Evolutionary conservation across 208 protist genomes (phyloP), one percentile per base, ranked within the genome.

Genomic region (Strigomonas galati): DNA sequence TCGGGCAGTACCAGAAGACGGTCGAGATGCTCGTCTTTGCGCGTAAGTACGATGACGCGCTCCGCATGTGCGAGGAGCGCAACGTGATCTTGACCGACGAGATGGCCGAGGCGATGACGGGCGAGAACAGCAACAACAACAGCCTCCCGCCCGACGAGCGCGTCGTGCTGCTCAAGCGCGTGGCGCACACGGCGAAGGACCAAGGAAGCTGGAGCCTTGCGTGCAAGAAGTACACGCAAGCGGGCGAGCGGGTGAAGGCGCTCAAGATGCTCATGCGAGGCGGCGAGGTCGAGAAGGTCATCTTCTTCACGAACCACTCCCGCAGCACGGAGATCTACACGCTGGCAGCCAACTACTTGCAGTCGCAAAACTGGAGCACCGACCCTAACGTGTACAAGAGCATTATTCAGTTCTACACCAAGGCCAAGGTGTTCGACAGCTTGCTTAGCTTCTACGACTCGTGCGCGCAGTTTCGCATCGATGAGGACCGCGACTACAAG

Each of bases 251-350:
- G 31, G 62, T 98, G 15, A 97, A 97, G 90, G 97, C 97, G 28
- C 95, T 99, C 85, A 98, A 98, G 67, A 95, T 97, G 80, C 88
- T 99, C 15, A 89, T 99, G 82, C 94, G 95, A 58, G 97, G 94
- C 5, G 97, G 96, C 49, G 97, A 99, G 72, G 95, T 91, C 26
- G 89, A 97, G 52, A 98, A 98, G 78, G 97, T 99, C 61, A 97
- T 98, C 65, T 98, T 98, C 79, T 99, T 98, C 74, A 97, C 97
- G 0, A 97, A 94, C 68, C 93, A 98, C 74, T 98, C 95, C 14
- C 86, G 95, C 37, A 90, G 93, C 61, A 63, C 74, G 2, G 92
- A 98, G 63, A 97, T 99, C 49, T 99, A 97, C 76, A 97, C 97
- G 14, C 74, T 98, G 26, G 96, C 97, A 0, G 97, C 88, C 9